phyloP scores from a whole-genome alignment of 2,329 filamentous ascomycete genomes.

The Hypoxylon sp. region DNA sequence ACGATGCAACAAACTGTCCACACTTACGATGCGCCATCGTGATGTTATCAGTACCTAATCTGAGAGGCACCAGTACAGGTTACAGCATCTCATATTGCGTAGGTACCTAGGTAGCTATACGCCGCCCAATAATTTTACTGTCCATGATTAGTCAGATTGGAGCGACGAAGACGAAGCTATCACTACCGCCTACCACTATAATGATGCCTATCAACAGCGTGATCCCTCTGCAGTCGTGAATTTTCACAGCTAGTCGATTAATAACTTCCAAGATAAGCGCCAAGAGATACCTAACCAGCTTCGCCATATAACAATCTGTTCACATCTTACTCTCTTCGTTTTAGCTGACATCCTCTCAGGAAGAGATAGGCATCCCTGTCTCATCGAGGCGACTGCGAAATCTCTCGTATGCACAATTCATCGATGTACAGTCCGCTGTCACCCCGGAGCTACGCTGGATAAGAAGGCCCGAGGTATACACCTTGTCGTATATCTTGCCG shows the following conservation, averaged over 20 bases:
- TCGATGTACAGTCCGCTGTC: not conserved
- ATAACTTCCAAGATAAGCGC: not conserved
- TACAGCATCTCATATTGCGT: conserved; percentile 8
- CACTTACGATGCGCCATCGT: conserved; percentile 13
- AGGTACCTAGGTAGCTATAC: too few relatives aligned
- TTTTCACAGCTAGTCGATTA: not conserved
- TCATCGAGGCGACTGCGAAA: not conserved
- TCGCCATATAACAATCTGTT: not conserved
- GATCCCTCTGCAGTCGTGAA: not conserved
- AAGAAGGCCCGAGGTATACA: not conserved
- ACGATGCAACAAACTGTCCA: conserved; percentile 1
- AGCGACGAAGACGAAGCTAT: not conserved
- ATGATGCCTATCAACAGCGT: not conserved
- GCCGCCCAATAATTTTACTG: not conserved
- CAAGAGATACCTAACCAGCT: not conserved
- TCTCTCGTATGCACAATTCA: not conserved
- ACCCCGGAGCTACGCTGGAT: not conserved
- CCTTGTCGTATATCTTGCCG: not conserved
- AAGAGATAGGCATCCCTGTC: not conserved
- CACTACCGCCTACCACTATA: not conserved
- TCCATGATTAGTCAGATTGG: not conserved
- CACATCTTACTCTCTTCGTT: not conserved
- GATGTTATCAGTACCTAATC: conserved; percentile 7
- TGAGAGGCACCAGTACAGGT: not conserved
- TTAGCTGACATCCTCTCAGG: not conserved